These are phyloP conservation scores for Sugiyamaella pinicola DNA, from an alignment of 1,139 yeast species.

Conservation along the genomic window DNA sequence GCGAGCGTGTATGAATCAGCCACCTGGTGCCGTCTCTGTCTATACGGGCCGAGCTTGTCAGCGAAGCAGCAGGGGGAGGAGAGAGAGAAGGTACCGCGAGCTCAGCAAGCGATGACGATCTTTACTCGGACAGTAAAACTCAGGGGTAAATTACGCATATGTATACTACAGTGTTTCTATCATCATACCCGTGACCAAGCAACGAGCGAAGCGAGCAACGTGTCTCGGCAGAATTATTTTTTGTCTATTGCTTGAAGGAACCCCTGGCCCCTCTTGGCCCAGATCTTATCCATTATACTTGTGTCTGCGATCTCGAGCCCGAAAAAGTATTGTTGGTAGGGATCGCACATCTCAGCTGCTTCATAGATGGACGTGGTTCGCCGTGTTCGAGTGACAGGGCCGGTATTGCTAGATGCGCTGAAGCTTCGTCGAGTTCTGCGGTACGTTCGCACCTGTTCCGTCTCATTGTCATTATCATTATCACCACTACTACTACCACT, in stretches of 20 bases:
- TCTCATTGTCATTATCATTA: background rate
- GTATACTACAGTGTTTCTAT: no score
- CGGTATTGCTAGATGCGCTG: background rate
- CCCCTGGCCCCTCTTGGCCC: constrained; percentile 27
- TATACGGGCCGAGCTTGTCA: no score
- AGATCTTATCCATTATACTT: constrained; percentile 23
- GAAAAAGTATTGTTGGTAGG: constrained; percentile 23
- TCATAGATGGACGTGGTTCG: constrained; percentile 18
- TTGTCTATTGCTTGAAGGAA: constrained; percentile 1
- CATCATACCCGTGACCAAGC: no score
- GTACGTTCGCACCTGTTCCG: background rate
- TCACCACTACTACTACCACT: background rate
- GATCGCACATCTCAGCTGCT: constrained; percentile 20
- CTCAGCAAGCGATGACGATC: no score
- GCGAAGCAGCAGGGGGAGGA: no score
- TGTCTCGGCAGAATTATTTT: no score
- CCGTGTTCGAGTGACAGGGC: background rate
- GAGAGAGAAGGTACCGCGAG: no score
- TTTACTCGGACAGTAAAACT: no score
- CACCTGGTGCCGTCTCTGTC: no score
- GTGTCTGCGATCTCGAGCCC: constrained; percentile 16
- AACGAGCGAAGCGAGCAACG: no score
- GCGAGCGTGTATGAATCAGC: no score
- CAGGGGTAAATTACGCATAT: no score
- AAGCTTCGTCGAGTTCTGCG: constrained; percentile 1